Evolutionary conservation across 345 rosid genomes (phyloP).

Genomic region (Hibiscus syriacus): DNA sequence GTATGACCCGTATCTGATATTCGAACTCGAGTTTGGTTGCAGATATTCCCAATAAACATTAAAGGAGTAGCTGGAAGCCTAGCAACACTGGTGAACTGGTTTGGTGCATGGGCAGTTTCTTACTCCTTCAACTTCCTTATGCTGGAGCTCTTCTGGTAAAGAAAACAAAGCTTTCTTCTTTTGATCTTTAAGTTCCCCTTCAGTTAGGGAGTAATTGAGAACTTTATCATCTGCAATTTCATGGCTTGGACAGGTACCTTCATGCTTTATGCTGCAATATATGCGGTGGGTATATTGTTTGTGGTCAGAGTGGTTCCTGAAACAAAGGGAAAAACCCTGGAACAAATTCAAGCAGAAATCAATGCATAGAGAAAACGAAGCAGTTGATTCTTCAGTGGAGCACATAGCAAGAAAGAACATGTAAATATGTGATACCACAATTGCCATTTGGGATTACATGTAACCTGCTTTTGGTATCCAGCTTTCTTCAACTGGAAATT

Average conservation of each 20-base stretch:
- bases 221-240: too few species aligned
- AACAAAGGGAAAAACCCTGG: constrained; percentile 83
- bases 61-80: constrained; percentile 91
- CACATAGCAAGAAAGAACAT: too few species aligned
- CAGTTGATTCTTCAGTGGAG: not conserved
- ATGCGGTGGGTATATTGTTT: constrained; percentile 50
- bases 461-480: too few species aligned
- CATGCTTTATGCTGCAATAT: constrained; percentile 63
- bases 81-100: constrained; percentile 90
- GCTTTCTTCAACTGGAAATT: too few species aligned
- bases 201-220: too few species aligned
- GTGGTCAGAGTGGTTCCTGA: constrained; percentile 63
- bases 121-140: constrained; percentile 86
- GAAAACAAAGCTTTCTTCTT: too few species aligned
- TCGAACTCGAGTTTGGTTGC: constrained; percentile 11
- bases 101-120: constrained; percentile 89
- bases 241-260: constrained; percentile 27
- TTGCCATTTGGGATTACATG: not conserved
- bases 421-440: too few species aligned
- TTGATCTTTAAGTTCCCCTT: too few species aligned
- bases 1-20: not conserved
- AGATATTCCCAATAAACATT: constrained; percentile 89
- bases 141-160: constrained; percentile 80
- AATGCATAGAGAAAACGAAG: constrained; percentile 26
- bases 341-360: constrained; percentile 76